Evolutionary conservation across 345 rosid genomes (phyloP), one percentile per base, ranked within the genome.

Genomic region (Mangifera indica): DNA sequence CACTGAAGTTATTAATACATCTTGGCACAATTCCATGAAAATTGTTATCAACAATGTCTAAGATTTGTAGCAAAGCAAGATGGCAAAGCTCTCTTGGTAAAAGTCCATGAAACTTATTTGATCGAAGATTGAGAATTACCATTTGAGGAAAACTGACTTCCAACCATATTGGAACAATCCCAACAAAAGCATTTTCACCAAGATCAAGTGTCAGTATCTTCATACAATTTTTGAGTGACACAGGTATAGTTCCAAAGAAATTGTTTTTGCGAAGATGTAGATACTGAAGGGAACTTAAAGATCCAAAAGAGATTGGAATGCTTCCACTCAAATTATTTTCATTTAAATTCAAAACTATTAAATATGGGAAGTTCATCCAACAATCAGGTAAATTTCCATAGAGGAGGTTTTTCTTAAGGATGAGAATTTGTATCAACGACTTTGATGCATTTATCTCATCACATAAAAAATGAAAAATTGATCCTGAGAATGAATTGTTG

Each of bases 401-500:
- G 1, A 85, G 56, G 0, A 25, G 66, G 72, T 83, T 86, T 13
- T 71, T 67, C 4, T 79, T 75, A 24, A 81, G 75, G 60, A 83
- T 87, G 66, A 83, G 87, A 5, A 82, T 75, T 21, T 59, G 40
- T 67, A 78, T 34, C 7, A 37, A 4, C 1, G 40, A 6, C 51
- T 6, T 68, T 20, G 37, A 74, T 15, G 60, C 66, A 21, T 21
- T 51, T 0, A 72, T 70, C 3, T 79, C 71, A n/a, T 60, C 12
- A 14, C 85, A 79, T 14, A 83, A 42, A 58, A 76, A 56, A 37
- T 73, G 63, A 12, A 14, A 26, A 12, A 58, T 26, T 17, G 62
- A 58, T 25, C 34, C 40, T 14, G 40, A 26, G 9, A 58, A 58
- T 25, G 8, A 0, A 58, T 26, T 58, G 62, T 15, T 29, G 32